Evolutionary conservation across 352 stramenopile genomes (phyloP).

Genomic region (Lagenidium giganteum): DNA sequence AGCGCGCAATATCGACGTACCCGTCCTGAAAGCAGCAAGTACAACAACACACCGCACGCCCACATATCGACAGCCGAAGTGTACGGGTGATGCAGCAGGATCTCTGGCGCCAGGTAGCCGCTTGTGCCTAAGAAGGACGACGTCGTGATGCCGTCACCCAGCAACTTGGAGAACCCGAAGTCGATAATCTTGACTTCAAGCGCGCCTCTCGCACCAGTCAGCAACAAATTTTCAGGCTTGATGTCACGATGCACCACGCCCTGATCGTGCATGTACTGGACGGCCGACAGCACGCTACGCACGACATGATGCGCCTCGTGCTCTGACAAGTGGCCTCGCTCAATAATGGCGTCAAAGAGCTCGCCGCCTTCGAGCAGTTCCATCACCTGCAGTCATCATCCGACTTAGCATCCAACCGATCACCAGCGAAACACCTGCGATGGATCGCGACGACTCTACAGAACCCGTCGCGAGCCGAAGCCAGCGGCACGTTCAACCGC

Average conservation of each 20-base stretch:
- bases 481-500: too few relatives aligned
- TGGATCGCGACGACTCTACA: too few relatives aligned
- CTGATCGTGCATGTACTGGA: constrained; percentile 69
- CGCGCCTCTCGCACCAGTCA: constrained; percentile 22
- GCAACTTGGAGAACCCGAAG: constrained; percentile 96
- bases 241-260: constrained; percentile 69
- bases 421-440: too few relatives aligned
- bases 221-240: constrained; percentile 75
- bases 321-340: constrained; percentile 55
- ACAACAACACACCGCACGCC: constrained; percentile 96
- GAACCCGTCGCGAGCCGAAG: too few relatives aligned
- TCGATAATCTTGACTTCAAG: constrained; percentile 97
- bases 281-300: constrained; percentile 52
- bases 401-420: too few relatives aligned
- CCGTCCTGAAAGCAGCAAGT: constrained; percentile 95
- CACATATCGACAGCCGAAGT: constrained; percentile 95
- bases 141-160: constrained; percentile 50
- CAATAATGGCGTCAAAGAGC: constrained; percentile 78
- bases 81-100: constrained; percentile 95
- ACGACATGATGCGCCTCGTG: constrained; percentile 45
- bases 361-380: constrained; percentile 74
- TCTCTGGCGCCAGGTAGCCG: constrained; percentile 97
- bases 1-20: constrained; percentile 27
- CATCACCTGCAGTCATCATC: constrained; percentile 31
- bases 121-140: constrained; percentile 75